Base-by-base conservation (phyloP, 495 filamentous ascomycete species). In the Coniosporium apollinis region DNA sequence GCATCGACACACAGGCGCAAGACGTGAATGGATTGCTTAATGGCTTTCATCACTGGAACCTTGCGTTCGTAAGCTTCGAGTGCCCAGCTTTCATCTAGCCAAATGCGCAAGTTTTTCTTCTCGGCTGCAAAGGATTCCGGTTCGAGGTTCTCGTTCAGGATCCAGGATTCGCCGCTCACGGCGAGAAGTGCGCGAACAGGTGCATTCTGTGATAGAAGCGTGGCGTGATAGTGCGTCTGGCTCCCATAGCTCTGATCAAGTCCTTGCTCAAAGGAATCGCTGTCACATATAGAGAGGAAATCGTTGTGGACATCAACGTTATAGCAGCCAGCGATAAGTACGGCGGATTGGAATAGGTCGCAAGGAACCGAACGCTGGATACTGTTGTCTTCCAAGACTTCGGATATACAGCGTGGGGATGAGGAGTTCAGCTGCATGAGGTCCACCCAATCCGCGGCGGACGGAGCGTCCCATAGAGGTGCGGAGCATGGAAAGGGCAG, bases 111-210 rank as follows among this genome's bases (percentile, higher is more conserved):
- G n/a, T n/a, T n/a, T n/a, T n/a, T n/a, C n/a, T n/a, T n/a, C n/a
- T n/a, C n/a, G n/a, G n/a, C n/a, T n/a, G n/a, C n/a, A n/a, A n/a
- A n/a, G n/a, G n/a, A n/a, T n/a, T 26, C 2, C 24, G 24, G 9
- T 8, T 26, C 2, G 24, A 58, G 34, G 18, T 55, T 55, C 34
- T 54, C 55, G 6, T 36, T 47, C 15, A 53, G 37, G n/a, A 54
- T 42, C 56, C 56, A 59, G 5, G 44, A 43, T 28, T 59, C 49
- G 3, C 54, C 54, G 5, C 51, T 44, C 1, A 57, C 51, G 22
- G 54, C 54, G 16, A 59, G 42, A 5, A 59, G 41, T 4, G 50
- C 45, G 22, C 56, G 54, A 11, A 59, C 34, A 3, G 54, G 56
- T 9, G 46, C 50, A 22, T 42, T 25, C 21, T 47, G 46, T 19